Evolutionary conservation across 345 rosid species (phyloP).

Genomic region (Citrus sp.): DNA sequence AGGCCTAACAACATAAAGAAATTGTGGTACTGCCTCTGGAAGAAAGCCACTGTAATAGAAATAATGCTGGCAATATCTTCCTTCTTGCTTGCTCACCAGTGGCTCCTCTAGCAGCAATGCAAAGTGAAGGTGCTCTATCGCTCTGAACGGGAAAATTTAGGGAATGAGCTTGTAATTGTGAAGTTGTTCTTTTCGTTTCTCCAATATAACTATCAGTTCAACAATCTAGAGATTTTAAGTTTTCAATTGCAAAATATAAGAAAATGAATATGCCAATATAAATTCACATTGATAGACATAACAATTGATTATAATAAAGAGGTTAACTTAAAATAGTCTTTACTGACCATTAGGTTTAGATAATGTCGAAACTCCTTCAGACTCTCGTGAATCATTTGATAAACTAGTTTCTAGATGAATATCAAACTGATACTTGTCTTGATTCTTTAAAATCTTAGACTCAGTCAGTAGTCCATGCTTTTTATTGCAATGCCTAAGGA

Average conservation of each 20-base stretch:
- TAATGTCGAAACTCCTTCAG: constrained; percentile 14
- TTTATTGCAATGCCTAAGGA: constrained; percentile 21
- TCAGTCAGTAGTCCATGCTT: constrained; percentile 28
- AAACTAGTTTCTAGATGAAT: constrained; percentile 30
- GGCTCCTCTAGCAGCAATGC: too few relatives aligned
- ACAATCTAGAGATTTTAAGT: background rate
- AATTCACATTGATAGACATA: background rate
- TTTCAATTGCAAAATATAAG: background rate
- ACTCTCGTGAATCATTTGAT: constrained; percentile 24
- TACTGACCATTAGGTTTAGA: constrained; percentile 9
- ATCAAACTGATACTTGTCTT: constrained; percentile 19
- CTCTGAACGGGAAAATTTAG: too few relatives aligned
- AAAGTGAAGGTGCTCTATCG: too few relatives aligned
- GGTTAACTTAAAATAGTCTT: background rate
- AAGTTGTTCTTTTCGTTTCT: too few relatives aligned
- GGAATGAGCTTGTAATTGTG: too few relatives aligned
- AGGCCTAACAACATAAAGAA: too few relatives aligned
- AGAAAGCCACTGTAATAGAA: too few relatives aligned
- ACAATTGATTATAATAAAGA: background rate
- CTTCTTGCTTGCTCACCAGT: too few relatives aligned
- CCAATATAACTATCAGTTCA: too few relatives aligned
- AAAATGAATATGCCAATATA: background rate
- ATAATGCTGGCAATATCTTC: too few relatives aligned
- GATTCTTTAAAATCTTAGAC: constrained; percentile 31
- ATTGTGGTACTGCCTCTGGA: too few relatives aligned